Evolutionary conservation across 2,329 filamentous ascomycete genomes (phyloP).

Genomic region (Aspergillus japonicus): DNA sequence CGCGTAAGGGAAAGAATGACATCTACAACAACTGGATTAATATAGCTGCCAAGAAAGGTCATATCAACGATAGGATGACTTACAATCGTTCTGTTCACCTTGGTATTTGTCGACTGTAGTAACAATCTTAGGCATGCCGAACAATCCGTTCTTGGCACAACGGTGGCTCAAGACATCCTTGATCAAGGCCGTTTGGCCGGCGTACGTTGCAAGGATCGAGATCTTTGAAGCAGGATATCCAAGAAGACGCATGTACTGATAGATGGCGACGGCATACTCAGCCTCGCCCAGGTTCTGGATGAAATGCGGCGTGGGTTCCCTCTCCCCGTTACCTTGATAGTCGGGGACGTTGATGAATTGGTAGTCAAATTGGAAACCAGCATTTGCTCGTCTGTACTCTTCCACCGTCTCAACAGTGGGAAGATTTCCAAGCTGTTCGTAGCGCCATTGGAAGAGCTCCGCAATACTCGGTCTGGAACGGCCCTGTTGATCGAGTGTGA

Average conservation of each 20-base stretch:
- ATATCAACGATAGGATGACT: conserved; percentile 43
- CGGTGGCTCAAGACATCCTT: conserved; percentile 80
- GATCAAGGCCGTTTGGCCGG: conserved; percentile 85
- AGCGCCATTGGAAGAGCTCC: conserved; percentile 89
- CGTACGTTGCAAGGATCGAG: conserved; percentile 88
- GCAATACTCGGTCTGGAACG: conserved; percentile 85
- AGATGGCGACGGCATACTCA: conserved; percentile 93
- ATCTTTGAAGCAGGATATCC: conserved; percentile 85
- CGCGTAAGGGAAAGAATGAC: conserved; percentile 91
- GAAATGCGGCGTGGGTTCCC: conserved; percentile 88
- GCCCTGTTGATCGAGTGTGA: conserved; percentile 89
- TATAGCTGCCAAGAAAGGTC: conserved; percentile 14
- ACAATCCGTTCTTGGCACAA: conserved; percentile 78
- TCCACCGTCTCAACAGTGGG: conserved; percentile 66
- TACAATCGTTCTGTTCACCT: conserved; percentile 98
- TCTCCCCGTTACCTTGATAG: conserved; percentile 86
- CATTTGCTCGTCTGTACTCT: conserved; percentile 80
- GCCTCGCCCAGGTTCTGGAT: conserved; percentile 96
- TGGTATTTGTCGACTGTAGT: conserved; percentile 98
- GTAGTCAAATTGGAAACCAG: conserved; percentile 89
- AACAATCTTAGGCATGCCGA: conserved; percentile 84
- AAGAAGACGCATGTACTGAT: conserved; percentile 94
- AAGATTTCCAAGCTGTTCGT: conserved; percentile 75
- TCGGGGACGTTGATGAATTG: conserved; percentile 95
- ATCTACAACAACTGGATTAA: conserved; percentile 53